phyloP scores from a whole-genome alignment of 148 eudicot genomes.

The Rhododendron mucronatum region DNA sequence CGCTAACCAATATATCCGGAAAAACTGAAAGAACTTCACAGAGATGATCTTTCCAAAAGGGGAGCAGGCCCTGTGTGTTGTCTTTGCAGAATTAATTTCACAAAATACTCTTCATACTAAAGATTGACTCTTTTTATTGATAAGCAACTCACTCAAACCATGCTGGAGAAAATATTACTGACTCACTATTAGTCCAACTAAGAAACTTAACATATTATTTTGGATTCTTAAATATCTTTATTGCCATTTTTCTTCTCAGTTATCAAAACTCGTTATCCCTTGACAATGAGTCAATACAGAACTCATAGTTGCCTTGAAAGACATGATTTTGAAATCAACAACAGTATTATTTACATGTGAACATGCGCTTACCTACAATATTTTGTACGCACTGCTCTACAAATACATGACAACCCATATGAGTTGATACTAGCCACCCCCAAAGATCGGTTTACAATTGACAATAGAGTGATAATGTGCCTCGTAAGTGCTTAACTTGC shows the following conservation, averaged over 20 bases:
- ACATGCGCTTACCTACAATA: neutral
- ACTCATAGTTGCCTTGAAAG: neutral
- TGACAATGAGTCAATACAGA: neutral
- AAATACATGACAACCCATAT: neutral
- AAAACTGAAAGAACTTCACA: neutral
- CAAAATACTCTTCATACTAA: neutral
- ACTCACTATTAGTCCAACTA: neutral
- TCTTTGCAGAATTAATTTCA: neutral
- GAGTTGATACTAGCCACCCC: too few relatives aligned
- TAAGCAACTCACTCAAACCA: neutral
- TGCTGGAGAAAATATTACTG: neutral
- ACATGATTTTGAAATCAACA: neutral
- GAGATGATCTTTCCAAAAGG: neutral
- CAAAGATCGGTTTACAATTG: neutral
- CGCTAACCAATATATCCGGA: neutral
- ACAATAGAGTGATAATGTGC: neutral
- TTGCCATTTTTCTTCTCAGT: neutral
- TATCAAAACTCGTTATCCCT: neutral
- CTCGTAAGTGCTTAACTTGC: too few relatives aligned
- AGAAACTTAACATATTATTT: neutral
- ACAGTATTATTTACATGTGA: neutral
- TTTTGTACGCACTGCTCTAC: neutral
- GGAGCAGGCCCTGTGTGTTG: neutral
- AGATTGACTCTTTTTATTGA: neutral
- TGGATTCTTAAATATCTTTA: neutral